Base-by-base conservation (phyloP, 352 stramenopile genomes). In the Phytophthora quininea region DNA sequence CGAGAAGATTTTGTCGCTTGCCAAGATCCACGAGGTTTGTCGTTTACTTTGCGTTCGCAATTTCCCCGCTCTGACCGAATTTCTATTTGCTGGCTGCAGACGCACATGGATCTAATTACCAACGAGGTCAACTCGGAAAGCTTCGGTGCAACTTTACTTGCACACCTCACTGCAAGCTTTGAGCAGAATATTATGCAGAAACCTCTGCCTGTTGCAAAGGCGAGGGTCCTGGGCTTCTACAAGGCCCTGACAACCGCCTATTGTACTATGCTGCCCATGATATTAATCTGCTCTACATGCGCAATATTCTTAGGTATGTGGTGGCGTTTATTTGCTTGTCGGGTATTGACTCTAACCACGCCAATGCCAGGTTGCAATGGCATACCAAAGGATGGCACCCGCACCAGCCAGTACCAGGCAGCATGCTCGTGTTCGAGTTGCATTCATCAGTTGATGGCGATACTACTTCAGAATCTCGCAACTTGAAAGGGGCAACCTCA, bases 351-450 rank as follows among this genome's bases (percentile, higher is more conserved):
- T 3, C 31, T 5, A n/a, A 32, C 19, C 19, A 24, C 19, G 19
- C 19, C 19, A 24, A 30, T 50, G 48, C 45, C 24, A 93, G 85
- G 8, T 50, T 93, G 52, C 60, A 93, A 58, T 93, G 86, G 86
- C 77, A 82, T 59, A 81, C 81, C 3, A 71, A 82, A 42, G 78
- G 84, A n/a, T 93, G 86, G 86, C 80, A 89, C 54, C 74, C 83
- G 19, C 81, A 93, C 65, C 83, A 93, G 54, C 70, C 86, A 31
- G 87, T 86, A 31, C 81, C 77, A 4, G 86, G 86, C 15, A 74
- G 83, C 30, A 93, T 93, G 86, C 80, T 93, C 47, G 65, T 93
- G 4, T 92, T 93, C 60, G 86, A 93, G 53, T 71, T 93, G 3
- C 82, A 92, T 46, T 74, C 77, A 27, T 2, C 48, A 52, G 37